Evolutionary conservation across 768 basidiomycete genomes (phyloP).

Genomic region (Termitomyces sp.): DNA sequence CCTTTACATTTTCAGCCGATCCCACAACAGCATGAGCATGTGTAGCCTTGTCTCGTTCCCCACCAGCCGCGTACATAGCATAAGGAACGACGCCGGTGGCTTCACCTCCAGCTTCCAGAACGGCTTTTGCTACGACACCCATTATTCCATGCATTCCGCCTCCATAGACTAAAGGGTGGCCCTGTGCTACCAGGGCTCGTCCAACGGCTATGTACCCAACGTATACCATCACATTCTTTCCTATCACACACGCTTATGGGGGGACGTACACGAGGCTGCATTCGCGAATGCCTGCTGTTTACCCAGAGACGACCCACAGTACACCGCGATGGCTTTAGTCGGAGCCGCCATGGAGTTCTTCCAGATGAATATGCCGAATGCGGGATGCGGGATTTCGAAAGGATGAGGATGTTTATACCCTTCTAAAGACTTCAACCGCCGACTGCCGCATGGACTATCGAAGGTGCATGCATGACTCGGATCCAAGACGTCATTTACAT

Average conservation of each 20-base stretch:
- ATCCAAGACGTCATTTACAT: background rate
- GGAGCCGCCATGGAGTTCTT: background rate
- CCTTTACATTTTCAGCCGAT: constrained; percentile 21
- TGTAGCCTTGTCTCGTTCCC: constrained; percentile 47
- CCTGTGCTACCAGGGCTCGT: constrained; percentile 53
- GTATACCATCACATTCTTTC: background rate
- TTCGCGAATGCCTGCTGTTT: constrained; percentile 50
- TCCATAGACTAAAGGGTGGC: constrained; percentile 76
- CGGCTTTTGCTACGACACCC: constrained; percentile 71
- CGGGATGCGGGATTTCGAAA: too few species aligned
- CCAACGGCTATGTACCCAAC: constrained; percentile 52
- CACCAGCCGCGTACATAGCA: constrained; percentile 65
- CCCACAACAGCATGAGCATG: constrained; percentile 16
- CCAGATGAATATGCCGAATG: background rate
- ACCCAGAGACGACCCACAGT: constrained; percentile 77
- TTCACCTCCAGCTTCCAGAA: constrained; percentile 57
- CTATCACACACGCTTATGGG: background rate
- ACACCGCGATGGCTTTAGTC: constrained; percentile 53
- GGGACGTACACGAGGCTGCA: constrained; percentile 67
- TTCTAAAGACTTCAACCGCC: background rate
- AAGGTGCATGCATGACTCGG: background rate
- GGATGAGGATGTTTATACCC: background rate
- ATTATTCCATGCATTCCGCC: constrained; percentile 82
- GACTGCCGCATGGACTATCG: background rate
- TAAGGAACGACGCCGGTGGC: constrained; percentile 76